Percentiles rank a stretch among this genome's conserved stretches.
Evolutionary conservation across 176 grass and related monocot genomes (phyloP).

Genomic region (Olyra latifolia): DNA sequence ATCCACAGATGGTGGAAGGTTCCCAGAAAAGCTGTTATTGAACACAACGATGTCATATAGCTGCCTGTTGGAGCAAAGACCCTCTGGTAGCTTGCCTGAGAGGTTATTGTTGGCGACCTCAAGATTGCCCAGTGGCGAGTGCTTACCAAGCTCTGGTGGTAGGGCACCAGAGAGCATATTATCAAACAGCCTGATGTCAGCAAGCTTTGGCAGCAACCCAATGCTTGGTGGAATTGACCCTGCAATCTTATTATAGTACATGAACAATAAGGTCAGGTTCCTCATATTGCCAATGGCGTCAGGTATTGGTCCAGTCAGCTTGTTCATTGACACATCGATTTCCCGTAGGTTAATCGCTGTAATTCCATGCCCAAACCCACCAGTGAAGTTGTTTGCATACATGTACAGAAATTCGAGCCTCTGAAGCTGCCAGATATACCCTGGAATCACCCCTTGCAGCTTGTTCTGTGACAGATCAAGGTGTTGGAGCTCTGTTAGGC

Average conservation of each 20-base stretch:
- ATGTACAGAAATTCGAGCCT: slow-evolving; percentile 36
- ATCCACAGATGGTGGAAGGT: slow-evolving; percentile 39
- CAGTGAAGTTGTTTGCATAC: slow-evolving; percentile 26
- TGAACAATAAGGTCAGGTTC: slow-evolving; percentile 27
- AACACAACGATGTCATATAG: slow-evolving; percentile 47
- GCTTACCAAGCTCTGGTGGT: slow-evolving; percentile 64
- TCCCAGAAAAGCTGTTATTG: slow-evolving; percentile 54
- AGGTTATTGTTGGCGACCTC: slow-evolving; percentile 48
- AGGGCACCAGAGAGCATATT: slow-evolving; percentile 50
- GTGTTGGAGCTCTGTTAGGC: slow-evolving; percentile 10
- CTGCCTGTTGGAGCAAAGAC: slow-evolving; percentile 43
- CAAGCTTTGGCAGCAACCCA: slow-evolving; percentile 42
- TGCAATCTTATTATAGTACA: slow-evolving; percentile 56
- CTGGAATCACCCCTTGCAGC: slow-evolving; percentile 44
- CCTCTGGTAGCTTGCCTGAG: slow-evolving; percentile 43
- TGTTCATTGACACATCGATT: slow-evolving; percentile 54
- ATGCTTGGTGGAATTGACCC: slow-evolving; percentile 45
- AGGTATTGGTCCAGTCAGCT: slow-evolving; percentile 46
- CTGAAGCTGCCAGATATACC: slow-evolving; percentile 43
- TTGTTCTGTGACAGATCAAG: slow-evolving; percentile 19
- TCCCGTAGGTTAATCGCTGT: slow-evolving; percentile 28
- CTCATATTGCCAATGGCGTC: slow-evolving; percentile 30
- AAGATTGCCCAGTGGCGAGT: slow-evolving; percentile 46
- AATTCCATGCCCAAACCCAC: no score
- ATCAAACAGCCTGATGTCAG: slow-evolving; percentile 25